Evolutionary conservation across 208 protist species (phyloP).

Genomic region (Crithidia fasciculata): DNA sequence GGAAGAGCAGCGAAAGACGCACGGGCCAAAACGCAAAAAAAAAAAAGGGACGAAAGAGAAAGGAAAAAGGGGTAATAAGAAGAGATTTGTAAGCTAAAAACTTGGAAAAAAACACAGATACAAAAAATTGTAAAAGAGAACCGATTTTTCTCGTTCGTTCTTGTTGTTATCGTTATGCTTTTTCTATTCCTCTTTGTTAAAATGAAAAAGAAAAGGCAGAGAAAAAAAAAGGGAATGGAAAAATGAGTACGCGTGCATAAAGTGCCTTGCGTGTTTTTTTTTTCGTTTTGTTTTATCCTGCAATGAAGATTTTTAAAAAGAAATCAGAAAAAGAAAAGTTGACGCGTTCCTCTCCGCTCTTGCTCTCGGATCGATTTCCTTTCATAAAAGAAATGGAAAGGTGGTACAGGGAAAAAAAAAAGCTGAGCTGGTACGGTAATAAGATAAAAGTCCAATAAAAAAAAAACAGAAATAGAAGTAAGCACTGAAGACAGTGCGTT

Average conservation of each 20-base stretch:
- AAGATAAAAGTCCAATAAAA: background rate
- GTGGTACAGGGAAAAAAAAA: too few species aligned
- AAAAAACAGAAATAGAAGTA: background rate
- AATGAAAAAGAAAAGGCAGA: conserved; percentile 4
- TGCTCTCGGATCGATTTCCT: too few species aligned
- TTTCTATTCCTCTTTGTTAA: background rate
- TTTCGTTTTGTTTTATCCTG: too few species aligned
- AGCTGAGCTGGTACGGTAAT: too few species aligned
- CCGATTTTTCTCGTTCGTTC: background rate
- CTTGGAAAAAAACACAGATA: conserved; percentile 2
- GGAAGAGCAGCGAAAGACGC: too few species aligned
- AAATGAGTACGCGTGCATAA: background rate
- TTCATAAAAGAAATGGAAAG: too few species aligned
- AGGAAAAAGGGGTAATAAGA: background rate
- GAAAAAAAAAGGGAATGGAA: conserved; percentile 21
- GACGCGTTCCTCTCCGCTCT: too few species aligned
- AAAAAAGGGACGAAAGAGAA: background rate
- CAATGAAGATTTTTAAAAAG: background rate
- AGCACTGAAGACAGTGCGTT: background rate
- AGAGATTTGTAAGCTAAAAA: background rate
- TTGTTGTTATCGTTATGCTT: background rate
- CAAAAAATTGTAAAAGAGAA: conserved; percentile 5
- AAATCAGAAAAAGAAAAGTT: too few species aligned
- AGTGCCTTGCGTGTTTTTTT: too few species aligned
- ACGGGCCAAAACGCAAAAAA: background rate